These are phyloP conservation scores for Tetrapisispora taiwanensis DNA, from an alignment of 805 yeast genomes.

Conservation along the genomic window DNA sequence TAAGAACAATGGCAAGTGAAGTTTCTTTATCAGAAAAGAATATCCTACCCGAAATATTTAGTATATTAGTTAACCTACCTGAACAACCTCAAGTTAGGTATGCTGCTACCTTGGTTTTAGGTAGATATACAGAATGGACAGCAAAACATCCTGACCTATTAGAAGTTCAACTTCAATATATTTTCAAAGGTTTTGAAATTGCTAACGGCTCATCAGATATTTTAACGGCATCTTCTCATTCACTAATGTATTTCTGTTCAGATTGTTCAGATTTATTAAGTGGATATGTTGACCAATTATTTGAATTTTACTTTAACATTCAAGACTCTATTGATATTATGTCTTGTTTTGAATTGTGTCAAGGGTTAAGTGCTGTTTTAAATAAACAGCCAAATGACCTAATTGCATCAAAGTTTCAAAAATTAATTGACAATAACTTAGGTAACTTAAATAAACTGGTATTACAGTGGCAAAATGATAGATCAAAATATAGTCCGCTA, in stretches of 20 bases:
- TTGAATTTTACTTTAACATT: conserved; percentile 56
- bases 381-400: conserved; percentile 46
- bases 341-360: conserved; percentile 69
- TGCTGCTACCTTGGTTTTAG: conserved; percentile 85
- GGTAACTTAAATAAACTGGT: conserved; percentile 17
- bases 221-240: conserved; percentile 80
- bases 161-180: conserved; percentile 75
- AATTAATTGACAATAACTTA: conserved; percentile 48
- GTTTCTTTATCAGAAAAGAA: conserved; percentile 56
- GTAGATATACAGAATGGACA: conserved; percentile 97
- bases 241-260: conserved; percentile 87
- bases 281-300: conserved; percentile 62
- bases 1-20: conserved; percentile 93
- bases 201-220: conserved; percentile 33
- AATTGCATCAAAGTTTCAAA: conserved; percentile 52
- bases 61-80: conserved; percentile 54
- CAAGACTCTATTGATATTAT: conserved; percentile 48
- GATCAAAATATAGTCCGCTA: conserved; percentile 30
- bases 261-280: conserved; percentile 69
- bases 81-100: conserved; percentile 81
- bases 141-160: conserved; percentile 71
- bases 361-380: conserved; percentile 81
- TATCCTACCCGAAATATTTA: conserved; percentile 56
- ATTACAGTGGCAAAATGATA: conserved; percentile 16
- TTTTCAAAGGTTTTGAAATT: conserved; percentile 57